phyloP scores from a whole-genome alignment of 495 filamentous ascomycete genomes.

The Venustampulla echinocandica region DNA sequence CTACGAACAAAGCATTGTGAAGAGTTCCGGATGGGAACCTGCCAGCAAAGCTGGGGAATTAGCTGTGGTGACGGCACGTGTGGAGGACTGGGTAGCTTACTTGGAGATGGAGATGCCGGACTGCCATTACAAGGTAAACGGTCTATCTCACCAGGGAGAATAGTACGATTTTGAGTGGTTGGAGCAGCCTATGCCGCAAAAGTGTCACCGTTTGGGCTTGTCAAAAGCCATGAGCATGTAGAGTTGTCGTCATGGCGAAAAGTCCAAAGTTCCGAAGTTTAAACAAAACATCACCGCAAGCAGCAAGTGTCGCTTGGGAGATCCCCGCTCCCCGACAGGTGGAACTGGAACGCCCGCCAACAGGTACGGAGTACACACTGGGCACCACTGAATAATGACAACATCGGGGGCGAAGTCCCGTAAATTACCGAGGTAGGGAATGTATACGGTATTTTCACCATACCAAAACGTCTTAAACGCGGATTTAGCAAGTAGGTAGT shows the following conservation, averaged over 20 bases:
- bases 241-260: neutral
- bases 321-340: too few species aligned
- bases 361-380: too few species aligned
- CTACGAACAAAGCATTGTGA: neutral
- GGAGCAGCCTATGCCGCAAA: constrained; percentile 27
- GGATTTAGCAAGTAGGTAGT: too few species aligned
- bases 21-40: neutral
- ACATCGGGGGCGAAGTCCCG: too few species aligned
- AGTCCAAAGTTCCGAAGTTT: neutral
- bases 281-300: neutral
- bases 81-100: constrained; percentile 8
- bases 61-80: neutral
- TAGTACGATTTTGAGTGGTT: neutral
- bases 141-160: neutral
- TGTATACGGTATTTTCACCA: too few species aligned
- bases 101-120: constrained; percentile 8
- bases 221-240: constrained; percentile 16
- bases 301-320: too few species aligned
- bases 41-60: neutral
- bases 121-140: constrained; percentile 16
- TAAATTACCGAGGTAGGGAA: too few species aligned
- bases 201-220: constrained; percentile 18
- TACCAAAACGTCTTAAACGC: too few species aligned
- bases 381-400: too few species aligned
- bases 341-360: too few species aligned